Evolutionary conservation across 2,329 filamentous ascomycete genomes (phyloP).

Genomic region (Conoideocrella luteorostrata): DNA sequence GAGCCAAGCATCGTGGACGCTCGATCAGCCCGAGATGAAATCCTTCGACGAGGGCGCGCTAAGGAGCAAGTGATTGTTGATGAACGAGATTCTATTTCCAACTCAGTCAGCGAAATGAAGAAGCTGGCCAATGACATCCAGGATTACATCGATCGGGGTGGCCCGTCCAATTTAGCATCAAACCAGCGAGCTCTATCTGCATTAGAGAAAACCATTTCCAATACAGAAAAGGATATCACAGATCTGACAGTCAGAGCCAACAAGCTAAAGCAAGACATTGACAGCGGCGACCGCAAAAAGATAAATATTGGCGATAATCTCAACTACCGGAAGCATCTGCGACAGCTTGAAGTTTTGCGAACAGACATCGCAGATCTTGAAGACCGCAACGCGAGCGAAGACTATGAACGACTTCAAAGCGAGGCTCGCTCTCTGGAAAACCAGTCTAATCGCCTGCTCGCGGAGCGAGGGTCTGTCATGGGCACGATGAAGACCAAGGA

Average conservation of each 20-base stretch:
- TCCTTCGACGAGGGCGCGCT: constrained; percentile 61
- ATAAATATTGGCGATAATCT: constrained; percentile 86
- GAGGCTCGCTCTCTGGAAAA: constrained; percentile 65
- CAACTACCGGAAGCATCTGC: constrained; percentile 69
- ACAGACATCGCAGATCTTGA: constrained; percentile 69
- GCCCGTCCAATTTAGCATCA: constrained; percentile 61
- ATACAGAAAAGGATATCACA: constrained; percentile 60
- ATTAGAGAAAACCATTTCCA: constrained; percentile 60
- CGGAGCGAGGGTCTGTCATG: constrained; percentile 66
- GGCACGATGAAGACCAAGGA: constrained; percentile 81
- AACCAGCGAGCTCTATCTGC: constrained; percentile 63
- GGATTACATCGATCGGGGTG: constrained; percentile 70
- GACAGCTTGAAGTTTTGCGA: constrained; percentile 60
- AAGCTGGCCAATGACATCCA: constrained; percentile 72
- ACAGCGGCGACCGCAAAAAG: constrained; percentile 75
- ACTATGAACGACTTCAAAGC: constrained; percentile 66
- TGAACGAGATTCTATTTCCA: constrained; percentile 63
- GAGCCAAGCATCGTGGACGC: constrained; percentile 71
- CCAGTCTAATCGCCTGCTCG: constrained; percentile 61
- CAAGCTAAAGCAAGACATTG: constrained; percentile 68
- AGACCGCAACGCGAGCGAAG: constrained; percentile 71
- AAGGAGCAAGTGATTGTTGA: constrained; percentile 68
- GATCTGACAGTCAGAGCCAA: constrained; percentile 66
- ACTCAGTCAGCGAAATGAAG: constrained; percentile 70
- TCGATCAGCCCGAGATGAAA: constrained; percentile 69